A percentile compares a stretch with the other conserved stretches of the same genome.
Conservation (phyloP, 495 filamentous ascomycete species). For the Staphylotrichum longicolle region DNA sequence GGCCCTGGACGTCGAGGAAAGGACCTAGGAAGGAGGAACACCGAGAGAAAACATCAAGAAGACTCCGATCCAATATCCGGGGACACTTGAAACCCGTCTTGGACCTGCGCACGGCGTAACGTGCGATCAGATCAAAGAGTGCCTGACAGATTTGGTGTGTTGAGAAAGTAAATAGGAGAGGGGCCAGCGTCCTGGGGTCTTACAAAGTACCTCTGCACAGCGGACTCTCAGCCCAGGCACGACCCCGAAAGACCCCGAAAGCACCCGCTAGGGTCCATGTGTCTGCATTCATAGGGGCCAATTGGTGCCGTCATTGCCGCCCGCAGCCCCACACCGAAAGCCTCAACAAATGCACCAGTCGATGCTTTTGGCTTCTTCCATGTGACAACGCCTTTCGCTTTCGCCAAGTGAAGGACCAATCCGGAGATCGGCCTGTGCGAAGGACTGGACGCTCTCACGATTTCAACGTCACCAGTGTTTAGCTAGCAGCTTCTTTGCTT, state of each 20-base stretch:
- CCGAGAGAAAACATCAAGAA: background rate
- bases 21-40: background rate
- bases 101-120: too few relatives aligned
- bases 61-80: background rate
- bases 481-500: background rate
- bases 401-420: background rate
- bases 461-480: background rate
- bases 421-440: background rate
- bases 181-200: background rate
- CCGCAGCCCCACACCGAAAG: slow-evolving; percentile 8
- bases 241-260: slow-evolving; percentile 2
- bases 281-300: background rate
- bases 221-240: background rate
- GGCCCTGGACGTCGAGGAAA: background rate
- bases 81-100: background rate
- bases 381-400: slow-evolving; percentile 1
- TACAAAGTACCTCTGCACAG: background rate
- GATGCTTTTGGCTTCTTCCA: background rate
- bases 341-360: background rate
- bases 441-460: background rate
- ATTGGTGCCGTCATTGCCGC: slow-evolving; percentile 16
- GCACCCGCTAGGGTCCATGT: slow-evolving; percentile 2
- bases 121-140: background rate
- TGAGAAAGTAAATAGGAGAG: background rate
- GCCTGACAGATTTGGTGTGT: background rate